Evolutionary conservation across 1,284 basidiomycete species (phyloP).

Genomic region (Spongiforma sp.): DNA sequence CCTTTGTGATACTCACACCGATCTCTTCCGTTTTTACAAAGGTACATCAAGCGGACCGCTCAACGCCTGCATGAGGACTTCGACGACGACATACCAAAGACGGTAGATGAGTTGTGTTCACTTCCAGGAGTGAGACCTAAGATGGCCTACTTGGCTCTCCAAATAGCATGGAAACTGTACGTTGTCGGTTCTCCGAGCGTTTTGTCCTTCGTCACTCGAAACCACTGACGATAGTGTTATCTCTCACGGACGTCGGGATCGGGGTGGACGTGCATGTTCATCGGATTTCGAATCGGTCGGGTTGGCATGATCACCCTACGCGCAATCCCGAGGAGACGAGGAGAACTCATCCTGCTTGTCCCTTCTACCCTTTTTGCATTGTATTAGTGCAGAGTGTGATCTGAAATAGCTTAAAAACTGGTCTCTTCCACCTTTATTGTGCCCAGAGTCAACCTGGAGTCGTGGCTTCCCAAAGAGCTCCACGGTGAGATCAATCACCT

Average conservation of each 20-base stretch:
- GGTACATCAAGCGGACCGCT: constrained; percentile 80
- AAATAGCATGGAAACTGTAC: constrained; percentile 86
- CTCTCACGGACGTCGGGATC: constrained; percentile 94
- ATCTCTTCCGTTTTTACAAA: too few species aligned
- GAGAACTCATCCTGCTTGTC: constrained; percentile 38
- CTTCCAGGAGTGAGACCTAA: constrained; percentile 92
- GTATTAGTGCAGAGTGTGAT: neutral
- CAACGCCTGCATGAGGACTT: constrained; percentile 72
- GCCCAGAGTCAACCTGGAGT: constrained; percentile 83
- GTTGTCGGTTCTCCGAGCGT: too few species aligned
- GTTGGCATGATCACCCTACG: constrained; percentile 89
- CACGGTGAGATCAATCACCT: constrained; percentile 88
- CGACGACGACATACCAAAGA: constrained; percentile 84
- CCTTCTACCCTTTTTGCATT: neutral
- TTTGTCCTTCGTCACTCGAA: too few species aligned
- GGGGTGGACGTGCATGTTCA: constrained; percentile 98
- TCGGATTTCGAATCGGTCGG: constrained; percentile 89
- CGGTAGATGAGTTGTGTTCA: constrained; percentile 83
- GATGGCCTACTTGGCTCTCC: constrained; percentile 88
- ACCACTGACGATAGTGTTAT: too few species aligned
- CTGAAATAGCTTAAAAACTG: too few species aligned
- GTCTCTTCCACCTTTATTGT: neutral
- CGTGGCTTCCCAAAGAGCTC: constrained; percentile 85
- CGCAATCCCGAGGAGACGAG: constrained; percentile 90
- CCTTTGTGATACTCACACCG: neutral